Percentiles rank a stretch among this genome's conserved stretches.
phyloP scores from a whole-genome alignment of 2,329 filamentous ascomycete genomes.

The Dactylella cylindrospora region DNA sequence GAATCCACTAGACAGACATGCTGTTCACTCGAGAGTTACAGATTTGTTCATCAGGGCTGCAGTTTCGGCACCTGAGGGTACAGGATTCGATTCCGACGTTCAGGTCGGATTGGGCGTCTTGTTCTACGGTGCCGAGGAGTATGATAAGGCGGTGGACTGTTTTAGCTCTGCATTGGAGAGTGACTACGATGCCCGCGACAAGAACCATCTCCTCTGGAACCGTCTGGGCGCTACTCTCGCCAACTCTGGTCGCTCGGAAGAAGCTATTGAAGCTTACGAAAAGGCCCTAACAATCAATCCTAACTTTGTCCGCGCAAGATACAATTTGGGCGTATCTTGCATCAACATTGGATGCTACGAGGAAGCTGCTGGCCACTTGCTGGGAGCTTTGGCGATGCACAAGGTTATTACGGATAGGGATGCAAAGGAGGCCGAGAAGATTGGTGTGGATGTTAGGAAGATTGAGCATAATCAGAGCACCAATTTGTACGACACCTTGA shows the following conservation, averaged over 20 bases:
- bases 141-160: conserved; percentile 97
- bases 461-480: conserved; percentile 94
- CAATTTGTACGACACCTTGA: conserved; percentile 90
- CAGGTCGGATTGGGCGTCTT: conserved; percentile 95
- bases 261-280: conserved; percentile 95
- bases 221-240: conserved; percentile 91
- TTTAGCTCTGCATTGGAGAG: conserved; percentile 88
- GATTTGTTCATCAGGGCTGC: conserved; percentile 88
- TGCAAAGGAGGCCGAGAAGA: conserved; percentile 51
- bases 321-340: conserved; percentile 93
- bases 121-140: conserved; percentile 97
- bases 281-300: conserved; percentile 85
- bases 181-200: conserved; percentile 80
- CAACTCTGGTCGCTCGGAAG: conserved; percentile 88
- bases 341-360: conserved; percentile 97
- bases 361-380: conserved; percentile 87
- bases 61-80: conserved; percentile 84
- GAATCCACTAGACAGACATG: conserved; percentile 85
- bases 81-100: conserved; percentile 97
- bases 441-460: conserved; percentile 60
- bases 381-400: conserved; percentile 93
- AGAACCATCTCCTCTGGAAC: conserved; percentile 96
- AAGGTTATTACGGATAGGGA: conserved; percentile 87
- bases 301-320: conserved; percentile 94
- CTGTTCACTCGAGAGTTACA: conserved; percentile 87